Evolutionary conservation across 2,329 filamentous ascomycete species (phyloP).

Genomic region (Aspergillus sp.): DNA sequence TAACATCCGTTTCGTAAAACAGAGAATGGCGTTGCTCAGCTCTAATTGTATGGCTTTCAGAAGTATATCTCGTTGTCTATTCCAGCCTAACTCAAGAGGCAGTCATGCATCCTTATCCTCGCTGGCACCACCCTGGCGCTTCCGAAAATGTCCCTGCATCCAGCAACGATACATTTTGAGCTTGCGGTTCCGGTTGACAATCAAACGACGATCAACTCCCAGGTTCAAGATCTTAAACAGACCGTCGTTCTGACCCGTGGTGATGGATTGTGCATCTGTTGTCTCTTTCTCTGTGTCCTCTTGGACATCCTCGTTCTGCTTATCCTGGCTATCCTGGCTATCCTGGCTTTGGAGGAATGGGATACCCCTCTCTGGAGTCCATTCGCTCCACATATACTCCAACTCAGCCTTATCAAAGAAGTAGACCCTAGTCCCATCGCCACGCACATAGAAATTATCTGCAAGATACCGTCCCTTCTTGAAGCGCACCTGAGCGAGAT

Average conservation of each 20-base stretch:
- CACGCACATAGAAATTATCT: slow-evolving; percentile 94
- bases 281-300: not conserved
- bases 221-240: slow-evolving; percentile 67
- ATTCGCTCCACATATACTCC: slow-evolving; percentile 64
- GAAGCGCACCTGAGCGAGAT: slow-evolving; percentile 92
- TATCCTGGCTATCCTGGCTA: not conserved
- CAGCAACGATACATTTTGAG: slow-evolving; percentile 99
- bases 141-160: slow-evolving; percentile 39
- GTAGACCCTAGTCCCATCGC: slow-evolving; percentile 92
- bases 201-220: slow-evolving; percentile 75
- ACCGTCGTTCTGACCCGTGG: slow-evolving; percentile 12
- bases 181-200: slow-evolving; percentile 83
- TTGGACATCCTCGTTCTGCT: not conserved
- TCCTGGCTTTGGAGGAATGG: slow-evolving; percentile 11
- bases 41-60: not conserved
- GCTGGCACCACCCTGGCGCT: slow-evolving; percentile 14
- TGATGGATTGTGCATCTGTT: not conserved
- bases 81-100: not conserved
- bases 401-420: slow-evolving; percentile 91
- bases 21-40: no score
- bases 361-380: slow-evolving; percentile 29
- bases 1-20: no score
- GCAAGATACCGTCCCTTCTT: slow-evolving; percentile 90
- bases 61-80: slow-evolving; percentile 4
- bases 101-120: slow-evolving; percentile 7